phyloP scores from a whole-genome alignment of 129 eudicot genomes.

The Arctium lappa region DNA sequence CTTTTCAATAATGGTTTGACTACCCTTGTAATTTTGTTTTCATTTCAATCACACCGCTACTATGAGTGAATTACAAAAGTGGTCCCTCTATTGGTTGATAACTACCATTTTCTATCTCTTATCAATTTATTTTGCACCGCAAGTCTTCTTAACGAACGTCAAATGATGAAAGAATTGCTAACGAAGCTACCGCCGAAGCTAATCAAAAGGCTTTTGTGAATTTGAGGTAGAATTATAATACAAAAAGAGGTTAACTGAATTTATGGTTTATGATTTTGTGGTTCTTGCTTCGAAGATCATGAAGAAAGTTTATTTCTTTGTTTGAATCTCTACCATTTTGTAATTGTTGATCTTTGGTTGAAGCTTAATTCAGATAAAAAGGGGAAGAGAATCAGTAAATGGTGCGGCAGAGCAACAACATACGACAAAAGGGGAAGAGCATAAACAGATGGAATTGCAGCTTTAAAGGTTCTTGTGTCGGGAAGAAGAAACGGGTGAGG shows the following conservation, averaged over 20 bases:
- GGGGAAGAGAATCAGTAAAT: background rate
- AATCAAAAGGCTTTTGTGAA: background rate
- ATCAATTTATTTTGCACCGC: background rate
- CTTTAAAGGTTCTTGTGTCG: too few relatives aligned
- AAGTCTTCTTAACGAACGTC: background rate
- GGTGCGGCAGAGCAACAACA: background rate
- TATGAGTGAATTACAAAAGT: background rate
- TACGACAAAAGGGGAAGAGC: background rate
- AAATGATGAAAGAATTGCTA: too few relatives aligned
- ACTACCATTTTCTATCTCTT: background rate
- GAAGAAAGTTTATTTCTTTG: background rate
- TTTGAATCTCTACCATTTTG: background rate
- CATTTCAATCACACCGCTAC: background rate
- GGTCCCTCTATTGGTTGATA: background rate
- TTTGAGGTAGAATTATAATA: background rate
- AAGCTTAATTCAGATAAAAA: background rate
- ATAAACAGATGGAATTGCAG: too few relatives aligned
- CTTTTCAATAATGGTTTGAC: background rate
- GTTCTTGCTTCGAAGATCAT: background rate
- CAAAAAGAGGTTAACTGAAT: background rate
- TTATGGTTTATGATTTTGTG: background rate
- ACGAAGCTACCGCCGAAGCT: background rate
- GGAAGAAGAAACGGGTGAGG: too few relatives aligned
- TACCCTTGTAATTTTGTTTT: background rate
- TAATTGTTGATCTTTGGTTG: background rate